Evolutionary conservation across 306 rosid species (phyloP).

Genomic region (Fragaria ananassa): DNA sequence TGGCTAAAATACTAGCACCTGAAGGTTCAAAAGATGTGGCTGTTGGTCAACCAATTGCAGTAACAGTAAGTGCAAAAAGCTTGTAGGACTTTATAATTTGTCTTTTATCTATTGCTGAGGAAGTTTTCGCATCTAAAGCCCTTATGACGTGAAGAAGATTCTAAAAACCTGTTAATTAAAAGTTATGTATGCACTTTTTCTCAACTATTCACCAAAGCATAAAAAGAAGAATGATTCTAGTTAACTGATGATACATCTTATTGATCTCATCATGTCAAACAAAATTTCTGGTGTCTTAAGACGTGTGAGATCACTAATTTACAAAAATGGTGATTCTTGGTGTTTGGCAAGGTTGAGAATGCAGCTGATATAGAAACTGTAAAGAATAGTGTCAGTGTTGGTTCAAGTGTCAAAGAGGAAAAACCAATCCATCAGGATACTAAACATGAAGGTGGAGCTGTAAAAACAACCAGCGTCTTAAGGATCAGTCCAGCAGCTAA

Average conservation of each 20-base stretch:
- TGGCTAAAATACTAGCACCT: slow-evolving; percentile 78
- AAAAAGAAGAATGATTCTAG: no score
- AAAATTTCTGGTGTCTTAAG: slow-evolving; percentile 23
- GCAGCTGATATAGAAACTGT: slow-evolving; percentile 68
- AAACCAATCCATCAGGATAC: slow-evolving; percentile 39
- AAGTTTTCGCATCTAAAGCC: slow-evolving; percentile 7
- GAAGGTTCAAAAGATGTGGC: slow-evolving; percentile 93
- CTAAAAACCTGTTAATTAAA: slow-evolving; percentile 1
- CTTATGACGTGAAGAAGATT: background rate
- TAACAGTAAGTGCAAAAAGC: slow-evolving; percentile 66
- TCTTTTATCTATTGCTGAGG: slow-evolving; percentile 18
- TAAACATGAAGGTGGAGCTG: slow-evolving; percentile 38
- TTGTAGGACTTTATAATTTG: slow-evolving; percentile 17
- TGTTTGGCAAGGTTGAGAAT: slow-evolving; percentile 76
- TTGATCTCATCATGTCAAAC: background rate
- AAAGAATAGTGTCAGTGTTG: slow-evolving; percentile 48
- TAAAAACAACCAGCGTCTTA: slow-evolving; percentile 38
- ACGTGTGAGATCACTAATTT: slow-evolving; percentile 27
- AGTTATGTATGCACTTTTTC: no score
- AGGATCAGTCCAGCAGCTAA: slow-evolving; percentile 96
- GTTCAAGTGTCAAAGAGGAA: slow-evolving; percentile 50
- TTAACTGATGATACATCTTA: slow-evolving; percentile 5
- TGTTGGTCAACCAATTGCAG: slow-evolving; percentile 93
- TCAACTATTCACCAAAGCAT: no score
- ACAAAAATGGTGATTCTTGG: slow-evolving; percentile 24